Percentiles rank a stretch among this genome's conserved stretches.
Conservation (phyloP, 1,139 yeast genomes). For the Suhomyces coccinellae region DNA sequence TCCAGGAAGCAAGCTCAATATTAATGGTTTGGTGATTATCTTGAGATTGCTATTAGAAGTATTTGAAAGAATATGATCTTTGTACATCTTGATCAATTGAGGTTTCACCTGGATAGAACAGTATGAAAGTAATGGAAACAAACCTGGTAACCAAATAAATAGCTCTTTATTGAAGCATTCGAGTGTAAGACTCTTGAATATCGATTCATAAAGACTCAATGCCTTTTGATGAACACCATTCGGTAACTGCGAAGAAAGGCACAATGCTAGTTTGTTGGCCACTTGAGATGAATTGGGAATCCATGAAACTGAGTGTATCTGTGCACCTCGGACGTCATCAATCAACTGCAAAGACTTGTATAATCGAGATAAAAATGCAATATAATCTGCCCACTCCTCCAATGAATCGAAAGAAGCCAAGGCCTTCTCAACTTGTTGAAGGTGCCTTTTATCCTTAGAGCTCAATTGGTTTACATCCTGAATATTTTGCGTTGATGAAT, state of each 20-base stretch:
- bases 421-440: constrained; percentile 69
- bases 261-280: constrained; percentile 55
- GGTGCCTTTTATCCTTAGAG: constrained; percentile 68
- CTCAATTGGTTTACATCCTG: constrained; percentile 20
- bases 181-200: constrained; percentile 61
- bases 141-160: constrained; percentile 83
- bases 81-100: constrained; percentile 61
- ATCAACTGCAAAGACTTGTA: constrained; percentile 60
- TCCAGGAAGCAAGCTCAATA: constrained; percentile 79
- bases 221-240: constrained; percentile 95
- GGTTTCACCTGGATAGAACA: constrained; percentile 90
- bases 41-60: constrained; percentile 52
- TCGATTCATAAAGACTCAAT: constrained; percentile 67
- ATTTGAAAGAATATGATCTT: constrained; percentile 50
- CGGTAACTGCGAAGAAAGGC: constrained; percentile 78
- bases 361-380: constrained; percentile 78
- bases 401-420: constrained; percentile 78
- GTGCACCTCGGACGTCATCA: constrained; percentile 27
- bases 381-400: constrained; percentile 98
- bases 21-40: constrained; percentile 62
- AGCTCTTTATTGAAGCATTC: constrained; percentile 53
- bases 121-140: constrained; percentile 79
- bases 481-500: constrained; percentile 3
- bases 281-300: constrained; percentile 43
- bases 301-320: constrained; percentile 40